Percentiles rank a stretch among this genome's conserved stretches.
These are phyloP conservation scores for Tylopilus sp. DNA, from an alignment of 768 basidiomycete species.

Conservation along the genomic window DNA sequence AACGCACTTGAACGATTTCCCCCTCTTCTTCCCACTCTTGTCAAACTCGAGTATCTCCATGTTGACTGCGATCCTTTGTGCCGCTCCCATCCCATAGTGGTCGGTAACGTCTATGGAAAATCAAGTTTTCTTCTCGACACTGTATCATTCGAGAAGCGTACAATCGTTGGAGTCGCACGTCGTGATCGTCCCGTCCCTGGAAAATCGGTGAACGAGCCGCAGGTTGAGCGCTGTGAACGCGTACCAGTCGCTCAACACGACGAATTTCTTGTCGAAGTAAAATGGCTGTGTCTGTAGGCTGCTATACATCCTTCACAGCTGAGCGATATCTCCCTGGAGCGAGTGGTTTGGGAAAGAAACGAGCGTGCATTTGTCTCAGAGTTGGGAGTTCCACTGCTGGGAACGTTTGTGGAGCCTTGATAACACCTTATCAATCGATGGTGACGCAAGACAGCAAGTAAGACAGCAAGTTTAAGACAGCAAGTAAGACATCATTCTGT, in stretches of 20 bases:
- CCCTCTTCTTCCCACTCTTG: conserved; percentile 18
- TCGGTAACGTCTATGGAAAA: conserved; percentile 72
- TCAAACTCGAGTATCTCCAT: conserved; percentile 60
- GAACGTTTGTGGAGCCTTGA: conserved; percentile 18
- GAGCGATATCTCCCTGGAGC: background rate
- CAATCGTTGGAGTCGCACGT: conserved; percentile 92
- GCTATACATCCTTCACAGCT: conserved; percentile 11
- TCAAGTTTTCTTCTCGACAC: background rate
- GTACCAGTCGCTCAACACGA: conserved; percentile 89
- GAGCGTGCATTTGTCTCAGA: background rate
- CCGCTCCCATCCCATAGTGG: conserved; percentile 80
- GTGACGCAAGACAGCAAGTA: background rate
- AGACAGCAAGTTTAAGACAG: background rate
- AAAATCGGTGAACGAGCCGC: background rate
- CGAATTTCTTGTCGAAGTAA: conserved; percentile 67
- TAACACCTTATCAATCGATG: conserved; percentile 23
- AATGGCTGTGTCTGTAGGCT: conserved; percentile 17
- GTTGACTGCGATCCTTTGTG: conserved; percentile 62
- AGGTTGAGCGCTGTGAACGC: conserved; percentile 24
- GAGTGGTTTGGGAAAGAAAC: background rate
- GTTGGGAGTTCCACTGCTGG: background rate
- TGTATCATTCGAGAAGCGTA: conserved; percentile 32
- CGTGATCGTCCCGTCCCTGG: conserved; percentile 92
- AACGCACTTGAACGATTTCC: conserved; percentile 45
- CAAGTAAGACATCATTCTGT: conserved; percentile 1